Base-by-base conservation (phyloP, 108 stramenopile genomes). In the Fistulifera pelliculosa region DNA sequence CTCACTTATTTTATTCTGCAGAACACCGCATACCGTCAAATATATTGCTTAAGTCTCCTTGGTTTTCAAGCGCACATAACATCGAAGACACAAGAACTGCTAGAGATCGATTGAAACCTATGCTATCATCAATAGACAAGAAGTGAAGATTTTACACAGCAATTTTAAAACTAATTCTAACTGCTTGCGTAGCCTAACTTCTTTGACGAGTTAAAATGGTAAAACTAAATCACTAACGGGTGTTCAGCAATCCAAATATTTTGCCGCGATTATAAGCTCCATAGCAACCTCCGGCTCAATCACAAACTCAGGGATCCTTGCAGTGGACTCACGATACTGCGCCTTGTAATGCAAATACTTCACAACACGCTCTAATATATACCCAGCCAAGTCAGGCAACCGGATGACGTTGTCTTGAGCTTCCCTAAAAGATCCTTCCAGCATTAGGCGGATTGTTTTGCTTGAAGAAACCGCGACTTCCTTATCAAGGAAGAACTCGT, bases 271-370 rank as follows among this genome's bases (percentile, higher is more conserved):
- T 39, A 91, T 44, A 10, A 91, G 62, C 62, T 91, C 90, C 49
- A 91, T 66, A 13, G 90, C 85, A 54, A 82, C 52, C 52, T 92
- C 90, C 13, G 90, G 90, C 54, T 87, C 84, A 52, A 92, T 92
- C 17, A 62, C 54, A 69, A 92, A 92, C 31, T 92, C 81, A 0
- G 90, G 90, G 53, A 92, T 74, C 11, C 83, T 67, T 16, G 72
- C 41, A 16, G 66, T 58, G 15, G 78, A 67, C 21, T 83, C 74
- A n/a, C 67, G 64, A 44, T 76, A 67, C 16, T 83, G 67, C 49
- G 71, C 77, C 70, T 87, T 85, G 66, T 87, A 92, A 64, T 85
- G 73, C 26, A 92, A 51, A 60, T 92, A 92, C 42, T 77, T 65
- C 15, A 92, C 75, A 3, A 92, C 77, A 42, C 80, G 77, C 59